Base-by-base conservation (phyloP, 257 asterid species). In the Eucommia ulmoides region DNA sequence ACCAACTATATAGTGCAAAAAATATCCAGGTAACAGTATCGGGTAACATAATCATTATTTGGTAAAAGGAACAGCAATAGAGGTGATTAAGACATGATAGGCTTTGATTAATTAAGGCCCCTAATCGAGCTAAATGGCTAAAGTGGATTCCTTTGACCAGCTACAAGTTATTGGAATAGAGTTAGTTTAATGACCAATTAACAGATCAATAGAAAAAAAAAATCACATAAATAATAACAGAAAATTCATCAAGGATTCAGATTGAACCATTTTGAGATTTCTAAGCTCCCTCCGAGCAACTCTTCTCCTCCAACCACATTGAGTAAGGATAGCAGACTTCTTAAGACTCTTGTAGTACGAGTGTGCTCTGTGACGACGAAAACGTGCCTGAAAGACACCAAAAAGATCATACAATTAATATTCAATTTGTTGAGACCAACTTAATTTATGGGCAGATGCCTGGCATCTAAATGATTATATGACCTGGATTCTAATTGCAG, bases 211-310 rank as follows among this genome's bases (percentile, higher is more conserved):
- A 29, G 38, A 12, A 12, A 29, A 29, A 5, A 12, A 29, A 29
- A 29, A 12, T 7, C 38, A 29, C 38, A 29, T 29, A 29, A 29
- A 29, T 12, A 29, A 29, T 29, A 29, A n/a, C n/a, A 35, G n/a
- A 35, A 57, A 63, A 51, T 46, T 58, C 41, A 64, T 58, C 22
- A 62, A 49, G 59, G 55, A 55, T 50, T 54, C 63, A 63, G 57
- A 49, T 33, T 62, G 55, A 54, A 91, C 99, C 99, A 91, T 83
- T 77, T 74, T 77, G 49, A 91, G 95, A 54, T 62, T 56, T 52
- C 94, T 86, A 59, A 91, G 99, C 84, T 91, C 97, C 69, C 50
- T 86, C 65, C 88, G 69, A 69, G 97, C 97, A 14, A 91, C 91
- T 23, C 91, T 75, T 45, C 55, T 71, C 71, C 97, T 86, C 97